Conservation (phyloP, 2,329 filamentous ascomycete species). For the Ascochyta pisi region DNA sequence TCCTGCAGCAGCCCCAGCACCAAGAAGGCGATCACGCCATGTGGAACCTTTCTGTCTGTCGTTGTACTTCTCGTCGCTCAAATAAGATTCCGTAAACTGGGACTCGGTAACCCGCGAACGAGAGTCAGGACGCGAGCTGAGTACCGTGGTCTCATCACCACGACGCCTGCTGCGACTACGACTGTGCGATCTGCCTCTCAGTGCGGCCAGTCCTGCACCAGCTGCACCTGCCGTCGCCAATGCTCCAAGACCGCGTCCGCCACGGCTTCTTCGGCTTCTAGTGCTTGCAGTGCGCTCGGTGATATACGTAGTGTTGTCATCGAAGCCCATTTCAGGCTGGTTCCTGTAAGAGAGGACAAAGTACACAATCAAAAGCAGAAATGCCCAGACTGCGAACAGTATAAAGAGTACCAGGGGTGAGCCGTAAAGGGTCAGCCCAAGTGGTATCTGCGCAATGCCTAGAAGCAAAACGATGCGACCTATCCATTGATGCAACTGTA, state of each 20-base stretch:
- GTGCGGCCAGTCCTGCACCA: constrained; percentile 64
- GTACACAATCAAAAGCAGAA: constrained; percentile 74
- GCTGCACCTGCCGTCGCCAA: constrained; percentile 63
- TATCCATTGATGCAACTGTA: constrained; percentile 85
- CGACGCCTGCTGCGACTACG: constrained; percentile 43
- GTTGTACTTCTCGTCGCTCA: constrained; percentile 54
- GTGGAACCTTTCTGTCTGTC: constrained; percentile 39
- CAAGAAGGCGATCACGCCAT: constrained; percentile 56
- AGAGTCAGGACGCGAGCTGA: constrained; percentile 46
- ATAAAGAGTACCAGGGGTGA: constrained; percentile 87
- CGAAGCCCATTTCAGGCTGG: constrained; percentile 61
- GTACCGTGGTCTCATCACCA: constrained; percentile 36
- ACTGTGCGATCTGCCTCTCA: constrained; percentile 54
- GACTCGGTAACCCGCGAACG: constrained; percentile 35
- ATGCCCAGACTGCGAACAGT: constrained; percentile 80
- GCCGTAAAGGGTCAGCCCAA: constrained; percentile 90
- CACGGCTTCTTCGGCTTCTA: constrained; percentile 40
- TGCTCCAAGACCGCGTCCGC: constrained; percentile 51
- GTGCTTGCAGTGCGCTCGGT: constrained; percentile 60
- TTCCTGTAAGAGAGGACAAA: constrained; percentile 80
- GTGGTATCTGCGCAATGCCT: constrained; percentile 83
- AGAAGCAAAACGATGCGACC: constrained; percentile 80
- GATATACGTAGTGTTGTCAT: constrained; percentile 66
- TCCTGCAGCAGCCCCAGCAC: constrained; percentile 52
- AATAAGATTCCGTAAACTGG: constrained; percentile 43